Evolutionary conservation across 371 early-diverging fungal species (phyloP).

Genomic region (Rhizopus arrhizus): DNA sequence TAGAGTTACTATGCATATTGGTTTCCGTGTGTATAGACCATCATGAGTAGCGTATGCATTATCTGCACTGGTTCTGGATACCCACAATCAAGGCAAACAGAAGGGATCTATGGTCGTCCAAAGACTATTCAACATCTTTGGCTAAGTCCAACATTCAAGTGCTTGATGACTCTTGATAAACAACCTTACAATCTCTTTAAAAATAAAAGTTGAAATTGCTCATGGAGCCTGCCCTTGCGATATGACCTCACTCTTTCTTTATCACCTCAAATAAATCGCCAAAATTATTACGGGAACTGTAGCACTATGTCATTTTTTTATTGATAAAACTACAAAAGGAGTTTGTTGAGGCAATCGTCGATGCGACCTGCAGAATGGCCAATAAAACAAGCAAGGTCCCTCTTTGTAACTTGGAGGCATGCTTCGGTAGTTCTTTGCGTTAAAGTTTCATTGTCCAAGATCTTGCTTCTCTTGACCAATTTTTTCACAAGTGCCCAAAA

Average conservation of each 20-base stretch:
- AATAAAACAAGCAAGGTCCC: slow-evolving; percentile 13
- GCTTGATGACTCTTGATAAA: slow-evolving; percentile 10
- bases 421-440: slow-evolving; percentile 9
- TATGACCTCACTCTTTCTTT: slow-evolving; percentile 5
- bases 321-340: too few relatives aligned
- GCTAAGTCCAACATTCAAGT: slow-evolving; percentile 6
- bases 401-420: slow-evolving; percentile 10
- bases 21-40: slow-evolving; percentile 28
- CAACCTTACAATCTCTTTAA: slow-evolving; percentile 6
- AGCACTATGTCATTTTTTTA: slow-evolving; percentile 8
- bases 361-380: slow-evolving; percentile 13
- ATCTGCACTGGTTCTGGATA: slow-evolving; percentile 22
- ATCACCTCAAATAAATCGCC: slow-evolving; percentile 15
- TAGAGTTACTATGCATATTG: slow-evolving; percentile 26
- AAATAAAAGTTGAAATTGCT: slow-evolving; percentile 8
- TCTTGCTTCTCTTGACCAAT: slow-evolving; percentile 3
- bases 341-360: too few relatives aligned
- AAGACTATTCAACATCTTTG: slow-evolving; percentile 15
- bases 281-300: slow-evolving; percentile 11
- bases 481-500: slow-evolving; percentile 2
- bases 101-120: slow-evolving; percentile 13
- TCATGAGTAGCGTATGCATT: slow-evolving; percentile 25
- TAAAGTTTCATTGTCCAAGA: slow-evolving; percentile 11
- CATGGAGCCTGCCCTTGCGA: slow-evolving; percentile 16
- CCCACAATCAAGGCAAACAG: slow-evolving; percentile 12